Conservation (phyloP, 306 rosid genomes). For the Vachellia collinsii region DNA sequence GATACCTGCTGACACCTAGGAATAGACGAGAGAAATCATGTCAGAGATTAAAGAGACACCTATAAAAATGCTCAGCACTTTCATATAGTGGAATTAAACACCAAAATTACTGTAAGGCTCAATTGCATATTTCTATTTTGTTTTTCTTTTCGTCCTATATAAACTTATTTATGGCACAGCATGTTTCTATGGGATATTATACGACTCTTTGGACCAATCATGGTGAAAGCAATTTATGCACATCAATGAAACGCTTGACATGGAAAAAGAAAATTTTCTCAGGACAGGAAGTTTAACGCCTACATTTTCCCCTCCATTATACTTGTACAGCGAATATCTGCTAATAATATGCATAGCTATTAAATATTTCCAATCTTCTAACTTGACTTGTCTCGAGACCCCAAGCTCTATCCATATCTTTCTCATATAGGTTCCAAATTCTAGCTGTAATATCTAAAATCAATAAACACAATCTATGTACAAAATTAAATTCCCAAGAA, state of each 20-base stretch:
- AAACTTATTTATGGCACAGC: neutral
- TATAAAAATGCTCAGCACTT: neutral
- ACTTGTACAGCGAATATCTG: neutral
- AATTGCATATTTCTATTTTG: neutral
- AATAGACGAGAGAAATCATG: neutral
- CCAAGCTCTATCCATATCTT: neutral
- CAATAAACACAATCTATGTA: neutral
- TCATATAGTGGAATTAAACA: neutral
- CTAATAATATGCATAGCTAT: neutral
- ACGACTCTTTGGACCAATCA: neutral
- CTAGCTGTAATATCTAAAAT: neutral
- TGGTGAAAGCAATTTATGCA: neutral
- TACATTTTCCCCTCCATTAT: neutral
- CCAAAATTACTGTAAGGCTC: neutral
- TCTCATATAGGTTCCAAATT: neutral
- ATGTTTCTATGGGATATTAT: neutral
- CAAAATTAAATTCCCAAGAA: neutral
- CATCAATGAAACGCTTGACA: neutral
- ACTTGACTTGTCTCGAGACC: neutral
- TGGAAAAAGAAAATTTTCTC: neutral
- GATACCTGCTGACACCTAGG: constrained; percentile 14
- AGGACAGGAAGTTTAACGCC: neutral
- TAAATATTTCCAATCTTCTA: neutral
- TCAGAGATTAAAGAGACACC: neutral
- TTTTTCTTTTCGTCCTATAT: neutral